These are phyloP conservation scores for Microdochium trichocladiopsis DNA, from an alignment of 2,329 filamentous ascomycete genomes.

Conservation along the genomic window DNA sequence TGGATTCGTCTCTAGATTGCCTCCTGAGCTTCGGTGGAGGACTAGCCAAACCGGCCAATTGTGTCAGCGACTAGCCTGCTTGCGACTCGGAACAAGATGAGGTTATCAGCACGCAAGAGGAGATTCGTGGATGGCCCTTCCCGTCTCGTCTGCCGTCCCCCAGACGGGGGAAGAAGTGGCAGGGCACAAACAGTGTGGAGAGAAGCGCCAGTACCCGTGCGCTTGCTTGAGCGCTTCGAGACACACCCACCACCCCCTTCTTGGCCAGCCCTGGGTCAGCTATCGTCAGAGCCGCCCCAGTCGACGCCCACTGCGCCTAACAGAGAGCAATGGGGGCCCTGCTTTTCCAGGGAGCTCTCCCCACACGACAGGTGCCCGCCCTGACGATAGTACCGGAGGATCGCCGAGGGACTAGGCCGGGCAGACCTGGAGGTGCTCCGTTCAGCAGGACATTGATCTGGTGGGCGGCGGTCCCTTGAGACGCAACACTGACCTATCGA, in stretches of 20 bases:
- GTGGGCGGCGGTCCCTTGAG: too few relatives aligned
- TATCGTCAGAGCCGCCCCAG: not conserved
- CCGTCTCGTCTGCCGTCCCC: not conserved
- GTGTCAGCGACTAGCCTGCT: too few relatives aligned
- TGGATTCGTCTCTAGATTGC: too few relatives aligned
- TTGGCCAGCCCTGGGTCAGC: not conserved
- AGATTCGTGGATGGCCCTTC: too few relatives aligned
- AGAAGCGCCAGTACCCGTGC: not conserved
- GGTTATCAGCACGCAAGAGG: not conserved
- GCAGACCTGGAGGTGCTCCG: too few relatives aligned
- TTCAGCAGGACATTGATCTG: too few relatives aligned
- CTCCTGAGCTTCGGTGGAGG: too few relatives aligned
- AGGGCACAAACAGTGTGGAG: constrained; percentile 1
- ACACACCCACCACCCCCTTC: not conserved
- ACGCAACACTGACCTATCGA: too few relatives aligned
- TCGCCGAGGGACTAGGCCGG: not conserved
- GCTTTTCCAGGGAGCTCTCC: not conserved
- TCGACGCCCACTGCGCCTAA: not conserved
- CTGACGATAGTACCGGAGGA: not conserved
- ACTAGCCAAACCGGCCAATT: too few relatives aligned
- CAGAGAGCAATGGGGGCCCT: not conserved
- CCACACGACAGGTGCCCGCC: not conserved
- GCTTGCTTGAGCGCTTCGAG: not conserved
- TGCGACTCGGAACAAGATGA: too few relatives aligned
- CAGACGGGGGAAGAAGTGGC: not conserved